These are phyloP conservation scores for Phoenix roebelenii DNA, from an alignment of 176 grass and related monocot genomes.

Conservation along the genomic window DNA sequence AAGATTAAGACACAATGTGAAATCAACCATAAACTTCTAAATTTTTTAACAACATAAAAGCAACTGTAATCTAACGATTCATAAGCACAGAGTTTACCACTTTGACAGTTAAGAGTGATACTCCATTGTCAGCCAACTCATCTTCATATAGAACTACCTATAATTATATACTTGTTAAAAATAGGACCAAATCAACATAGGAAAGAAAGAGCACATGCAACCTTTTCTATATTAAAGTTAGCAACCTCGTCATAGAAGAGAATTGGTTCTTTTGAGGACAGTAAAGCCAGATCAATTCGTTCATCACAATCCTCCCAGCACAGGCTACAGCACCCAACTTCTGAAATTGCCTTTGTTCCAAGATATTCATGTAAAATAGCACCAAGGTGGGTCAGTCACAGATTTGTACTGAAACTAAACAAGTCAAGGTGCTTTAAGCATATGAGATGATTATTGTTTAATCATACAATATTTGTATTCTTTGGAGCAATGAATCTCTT, in stretches of 20 bases:
- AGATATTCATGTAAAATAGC: neutral
- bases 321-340: conserved; percentile 35
- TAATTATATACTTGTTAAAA: neutral
- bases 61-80: neutral
- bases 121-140: conserved; percentile 88
- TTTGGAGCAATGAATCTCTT: too few species aligned
- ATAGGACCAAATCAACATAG: too few species aligned
- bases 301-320: conserved; percentile 69
- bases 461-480: too few species aligned
- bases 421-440: too few species aligned
- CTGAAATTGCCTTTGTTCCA: conserved; percentile 38
- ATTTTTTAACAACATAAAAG: conserved; percentile 5
- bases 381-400: too few species aligned
- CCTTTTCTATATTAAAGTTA: conserved; percentile 1
- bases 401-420: too few species aligned
- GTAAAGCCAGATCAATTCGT: conserved; percentile 61
- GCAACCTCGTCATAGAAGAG: conserved; percentile 83
- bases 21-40: conserved; percentile 10
- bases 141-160: conserved; percentile 97
- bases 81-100: conserved; percentile 44
- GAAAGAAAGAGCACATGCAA: too few species aligned
- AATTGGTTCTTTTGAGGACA: conserved; percentile 83
- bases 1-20: conserved; percentile 13
- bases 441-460: too few species aligned
- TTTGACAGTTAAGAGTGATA: conserved; percentile 83